Percentiles rank a stretch among this genome's conserved stretches.
Evolutionary conservation across 1,284 basidiomycete genomes (phyloP).

Genomic region (Fomitopsis palustris): DNA sequence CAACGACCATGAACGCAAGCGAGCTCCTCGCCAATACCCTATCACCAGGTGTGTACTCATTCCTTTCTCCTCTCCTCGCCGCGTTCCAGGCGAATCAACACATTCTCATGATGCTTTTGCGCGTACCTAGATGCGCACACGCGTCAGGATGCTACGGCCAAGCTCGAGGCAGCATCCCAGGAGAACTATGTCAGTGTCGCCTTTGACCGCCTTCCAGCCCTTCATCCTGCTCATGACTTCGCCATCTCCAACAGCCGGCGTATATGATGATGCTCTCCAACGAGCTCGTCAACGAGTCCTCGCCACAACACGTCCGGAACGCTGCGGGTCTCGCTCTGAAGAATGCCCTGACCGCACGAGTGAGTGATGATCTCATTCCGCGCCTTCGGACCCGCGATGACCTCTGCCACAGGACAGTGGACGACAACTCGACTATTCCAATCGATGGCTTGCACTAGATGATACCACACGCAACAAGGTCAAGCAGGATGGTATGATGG

Average conservation of each 20-base stretch:
- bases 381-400: slow-evolving; percentile 10
- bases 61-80: slow-evolving; percentile 13
- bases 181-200: slow-evolving; percentile 75
- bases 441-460: slow-evolving; percentile 80
- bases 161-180: slow-evolving; percentile 80
- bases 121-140: slow-evolving; percentile 65
- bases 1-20: slow-evolving; percentile 78
- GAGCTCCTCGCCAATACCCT: slow-evolving; percentile 89
- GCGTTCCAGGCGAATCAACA: slow-evolving; percentile 3
- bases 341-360: slow-evolving; percentile 89
- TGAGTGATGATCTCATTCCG: slow-evolving; percentile 38
- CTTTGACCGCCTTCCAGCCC: background rate
- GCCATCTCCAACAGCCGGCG: slow-evolving; percentile 54
- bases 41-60: slow-evolving; percentile 67
- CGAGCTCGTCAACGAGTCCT: slow-evolving; percentile 76
- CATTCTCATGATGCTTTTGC: slow-evolving; percentile 6
- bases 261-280: slow-evolving; percentile 87
- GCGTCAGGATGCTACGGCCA: slow-evolving; percentile 85
- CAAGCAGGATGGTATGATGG: slow-evolving; percentile 85
- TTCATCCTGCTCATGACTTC: background rate
- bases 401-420: slow-evolving; percentile 59
- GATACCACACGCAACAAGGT: slow-evolving; percentile 73
- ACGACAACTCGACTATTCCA: slow-evolving; percentile 75
- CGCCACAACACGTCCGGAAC: slow-evolving; percentile 79
- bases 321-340: slow-evolving; percentile 97